Conservation (phyloP, 2,329 filamentous ascomycete species). For the Ramularia collo-cygni region DNA sequence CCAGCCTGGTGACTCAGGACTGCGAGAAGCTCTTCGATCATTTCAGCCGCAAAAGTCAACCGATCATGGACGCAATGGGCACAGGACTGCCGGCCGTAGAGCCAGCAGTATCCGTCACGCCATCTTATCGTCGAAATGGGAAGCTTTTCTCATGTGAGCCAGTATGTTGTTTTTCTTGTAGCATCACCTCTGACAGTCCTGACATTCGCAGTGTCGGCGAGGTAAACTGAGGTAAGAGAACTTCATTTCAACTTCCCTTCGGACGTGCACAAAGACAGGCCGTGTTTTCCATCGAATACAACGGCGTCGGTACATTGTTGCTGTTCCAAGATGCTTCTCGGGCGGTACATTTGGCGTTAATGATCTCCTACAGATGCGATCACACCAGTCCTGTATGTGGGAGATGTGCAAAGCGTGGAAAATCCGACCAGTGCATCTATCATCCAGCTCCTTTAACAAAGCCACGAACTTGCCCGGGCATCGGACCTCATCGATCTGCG, state of each 20-base stretch:
- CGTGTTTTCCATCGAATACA: too few relatives aligned
- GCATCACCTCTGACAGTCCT: too few relatives aligned
- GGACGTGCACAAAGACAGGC: too few relatives aligned
- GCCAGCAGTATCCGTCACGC: conserved; percentile 8
- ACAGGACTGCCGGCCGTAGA: conserved; percentile 1
- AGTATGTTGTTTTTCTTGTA: conserved; percentile 18
- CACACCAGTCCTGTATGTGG: conserved; percentile 28
- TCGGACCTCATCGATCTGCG: conserved; percentile 13
- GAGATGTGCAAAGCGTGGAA: conserved; percentile 27
- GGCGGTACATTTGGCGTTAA: too few relatives aligned
- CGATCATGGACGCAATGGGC: conserved; percentile 2
- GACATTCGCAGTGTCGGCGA: conserved; percentile 21
- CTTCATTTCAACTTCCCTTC: too few relatives aligned
- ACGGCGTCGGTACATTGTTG: too few relatives aligned
- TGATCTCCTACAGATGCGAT: conserved; percentile 18
- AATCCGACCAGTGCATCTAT: conserved; percentile 29
- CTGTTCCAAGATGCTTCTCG: too few relatives aligned
- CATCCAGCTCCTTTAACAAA: conserved; percentile 30
- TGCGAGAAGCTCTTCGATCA: conserved; percentile 1
- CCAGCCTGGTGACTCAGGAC: not conserved
- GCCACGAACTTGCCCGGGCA: conserved; percentile 10
- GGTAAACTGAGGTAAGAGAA: conserved; percentile 25
- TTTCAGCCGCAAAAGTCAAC: conserved; percentile 1
- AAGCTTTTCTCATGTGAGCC: conserved; percentile 31
- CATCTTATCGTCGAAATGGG: conserved; percentile 28